Evolutionary conservation across 495 filamentous ascomycete genomes (phyloP).

Genomic region (Neurospora sp.): DNA sequence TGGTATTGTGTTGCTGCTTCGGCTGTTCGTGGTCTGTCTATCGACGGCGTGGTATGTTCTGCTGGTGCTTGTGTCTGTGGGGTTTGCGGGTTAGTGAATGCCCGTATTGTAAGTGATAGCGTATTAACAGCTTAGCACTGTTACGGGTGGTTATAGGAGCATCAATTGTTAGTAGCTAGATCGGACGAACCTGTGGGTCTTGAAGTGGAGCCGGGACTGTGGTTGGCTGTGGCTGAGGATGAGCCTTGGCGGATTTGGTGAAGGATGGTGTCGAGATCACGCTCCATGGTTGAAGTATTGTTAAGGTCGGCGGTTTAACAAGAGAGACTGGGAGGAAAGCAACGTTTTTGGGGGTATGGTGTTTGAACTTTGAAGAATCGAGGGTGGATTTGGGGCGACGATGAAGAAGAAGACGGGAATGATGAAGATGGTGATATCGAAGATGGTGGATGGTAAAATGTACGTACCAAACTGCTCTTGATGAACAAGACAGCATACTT

Average conservation of each 20-base stretch:
- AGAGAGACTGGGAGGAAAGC: no score
- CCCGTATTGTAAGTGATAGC: background rate
- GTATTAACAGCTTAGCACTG: fast-evolving
- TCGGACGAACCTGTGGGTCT: background rate
- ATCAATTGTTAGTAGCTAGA: background rate
- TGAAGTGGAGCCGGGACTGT: background rate
- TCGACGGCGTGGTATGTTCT: background rate
- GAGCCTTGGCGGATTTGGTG: background rate
- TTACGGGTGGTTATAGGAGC: fast-evolving
- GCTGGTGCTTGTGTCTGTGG: background rate
- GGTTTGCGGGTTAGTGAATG: background rate
- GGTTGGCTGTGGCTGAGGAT: background rate
- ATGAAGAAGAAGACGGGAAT: no score
- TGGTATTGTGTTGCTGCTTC: background rate
- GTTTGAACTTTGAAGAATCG: no score
- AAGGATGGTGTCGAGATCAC: background rate
- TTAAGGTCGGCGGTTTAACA: no score
- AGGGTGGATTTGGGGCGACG: no score
- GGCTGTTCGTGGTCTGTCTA: background rate
- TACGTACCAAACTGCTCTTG: no score
- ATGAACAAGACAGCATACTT: no score
- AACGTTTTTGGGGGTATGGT: no score
- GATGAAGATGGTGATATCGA: no score
- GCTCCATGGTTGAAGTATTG: background rate
- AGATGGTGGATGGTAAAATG: no score